phyloP scores from a whole-genome alignment of 495 filamentous ascomycete species.

The Tuber calosporum region DNA sequence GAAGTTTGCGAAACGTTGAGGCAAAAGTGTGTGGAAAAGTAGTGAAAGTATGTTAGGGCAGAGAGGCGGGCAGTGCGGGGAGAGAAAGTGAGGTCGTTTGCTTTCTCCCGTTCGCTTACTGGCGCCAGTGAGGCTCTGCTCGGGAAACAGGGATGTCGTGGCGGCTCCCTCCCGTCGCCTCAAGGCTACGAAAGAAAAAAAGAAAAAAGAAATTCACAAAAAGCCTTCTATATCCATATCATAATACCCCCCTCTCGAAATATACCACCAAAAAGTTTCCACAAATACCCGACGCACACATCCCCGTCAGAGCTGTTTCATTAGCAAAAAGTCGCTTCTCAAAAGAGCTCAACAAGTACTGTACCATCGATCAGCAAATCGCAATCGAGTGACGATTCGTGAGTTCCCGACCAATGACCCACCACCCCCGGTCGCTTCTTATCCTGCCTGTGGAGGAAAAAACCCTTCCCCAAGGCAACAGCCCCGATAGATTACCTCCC shows the following conservation, averaged over 20 bases:
- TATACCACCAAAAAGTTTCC: neutral
- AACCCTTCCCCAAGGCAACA: neutral
- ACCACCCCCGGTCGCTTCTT: neutral
- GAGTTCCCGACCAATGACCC: neutral
- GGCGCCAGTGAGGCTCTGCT: slow-evolving; percentile 3
- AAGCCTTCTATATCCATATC: neutral
- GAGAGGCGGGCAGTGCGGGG: neutral
- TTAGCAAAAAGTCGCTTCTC: neutral
- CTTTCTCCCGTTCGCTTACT: neutral
- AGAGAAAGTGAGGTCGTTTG: slow-evolving; percentile 2
- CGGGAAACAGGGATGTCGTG: neutral
- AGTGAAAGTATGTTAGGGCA: neutral
- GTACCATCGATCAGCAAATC: neutral
- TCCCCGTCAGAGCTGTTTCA: neutral
- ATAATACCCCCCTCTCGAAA: neutral
- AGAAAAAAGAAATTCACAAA: neutral
- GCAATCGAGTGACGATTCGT: neutral
- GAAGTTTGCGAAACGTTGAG: neutral
- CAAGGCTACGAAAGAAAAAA: neutral
- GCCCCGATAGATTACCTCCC: neutral
- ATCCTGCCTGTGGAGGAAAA: neutral
- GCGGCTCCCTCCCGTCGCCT: neutral
- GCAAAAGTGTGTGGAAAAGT: neutral
- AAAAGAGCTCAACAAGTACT: neutral
- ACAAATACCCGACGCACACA: slow-evolving; percentile 1